Evolutionary conservation across 805 yeast genomes (phyloP), one percentile per base, ranked within the genome.

Genomic region (Candida xyloterini): DNA sequence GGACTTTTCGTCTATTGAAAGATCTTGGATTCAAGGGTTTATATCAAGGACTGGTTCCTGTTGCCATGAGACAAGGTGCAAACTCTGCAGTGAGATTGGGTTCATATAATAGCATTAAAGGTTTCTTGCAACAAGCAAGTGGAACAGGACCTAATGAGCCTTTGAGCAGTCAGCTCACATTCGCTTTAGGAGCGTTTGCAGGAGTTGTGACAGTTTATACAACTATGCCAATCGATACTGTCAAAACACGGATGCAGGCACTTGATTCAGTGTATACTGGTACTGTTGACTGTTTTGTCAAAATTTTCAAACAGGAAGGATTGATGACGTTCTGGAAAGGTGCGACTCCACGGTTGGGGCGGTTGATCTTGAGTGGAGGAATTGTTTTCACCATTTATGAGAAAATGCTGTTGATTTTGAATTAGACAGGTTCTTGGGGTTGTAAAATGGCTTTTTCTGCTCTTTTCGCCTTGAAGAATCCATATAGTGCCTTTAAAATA

Each of bases 341-440:
- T 46, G 96, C 98, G 25, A 93, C 98, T 2, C 98, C 99, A 32
- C 76, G 99, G 59, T 70, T 91, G 46, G 98, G 98, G 5, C 78
- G 99, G 54, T 73, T 91, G 58, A 79, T 90, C 25, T 73, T 91
- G 57, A 84, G 95, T 65, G 99, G 99, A 46, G 99, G 99, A 55
- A 91, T 91, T 51, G 97, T 93, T 21, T 91, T 91, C 67, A 93
- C 98, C 15, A 86, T 93, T 41, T 91, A 91, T 62, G 99, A 91
- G 62, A 86, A 89, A 66, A 83, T 91, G 68, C 70, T 91, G 62
- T 76, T 70, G 27, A 36, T 82, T n/a, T 55, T 81, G 60, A 65
- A 56, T 15, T 74, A 33, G 13, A 33, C 42, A 11, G 33, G 32
- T 22, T 33, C 38, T 23, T 46, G 40, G 2, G 62, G 59, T 20